Percentiles rank a stretch among this genome's conserved stretches.
Conservation (phyloP, 2,329 filamentous ascomycete species). For the Sclerotinia glacialis region DNA sequence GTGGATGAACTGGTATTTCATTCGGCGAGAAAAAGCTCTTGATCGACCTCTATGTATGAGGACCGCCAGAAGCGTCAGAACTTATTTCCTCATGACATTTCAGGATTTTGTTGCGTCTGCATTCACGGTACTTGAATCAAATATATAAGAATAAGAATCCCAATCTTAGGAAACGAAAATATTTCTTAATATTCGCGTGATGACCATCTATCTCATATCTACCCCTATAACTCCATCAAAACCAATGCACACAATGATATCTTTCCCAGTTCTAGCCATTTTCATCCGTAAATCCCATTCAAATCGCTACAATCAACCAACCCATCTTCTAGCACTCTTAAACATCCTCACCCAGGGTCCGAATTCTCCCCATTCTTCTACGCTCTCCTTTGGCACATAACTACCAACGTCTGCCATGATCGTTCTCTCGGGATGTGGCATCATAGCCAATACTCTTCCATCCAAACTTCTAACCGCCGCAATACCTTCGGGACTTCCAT, state of each 20-base stretch:
- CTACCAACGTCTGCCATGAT: constrained; percentile 65
- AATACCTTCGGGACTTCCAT: constrained; percentile 67
- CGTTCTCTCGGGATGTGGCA: constrained; percentile 73
- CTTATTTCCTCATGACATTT: too few relatives aligned
- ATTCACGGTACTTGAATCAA: not conserved
- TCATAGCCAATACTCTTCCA: constrained; percentile 67
- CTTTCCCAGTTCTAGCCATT: constrained; percentile 8
- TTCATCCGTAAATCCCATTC: constrained; percentile 8
- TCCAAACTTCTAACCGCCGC: constrained; percentile 64
- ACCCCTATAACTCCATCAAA: constrained; percentile 10
- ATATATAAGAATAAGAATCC: not conserved
- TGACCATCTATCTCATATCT: not conserved
- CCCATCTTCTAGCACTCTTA: constrained; percentile 70
- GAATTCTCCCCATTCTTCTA: constrained; percentile 64
- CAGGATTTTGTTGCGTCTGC: not conserved
- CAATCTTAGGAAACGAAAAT: not conserved
- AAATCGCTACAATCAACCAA: constrained; percentile 37
- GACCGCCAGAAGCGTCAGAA: too few relatives aligned
- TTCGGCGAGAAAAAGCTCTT: too few relatives aligned
- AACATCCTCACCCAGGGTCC: constrained; percentile 71
- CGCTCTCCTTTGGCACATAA: constrained; percentile 56
- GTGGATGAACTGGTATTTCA: too few relatives aligned
- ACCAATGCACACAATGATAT: constrained; percentile 12
- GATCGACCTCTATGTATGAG: too few relatives aligned
- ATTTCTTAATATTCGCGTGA: not conserved